Evolutionary conservation across 2,329 filamentous ascomycete genomes (phyloP), one percentile per base, ranked within the genome.

Genomic region (Diaporthe helianthi): DNA sequence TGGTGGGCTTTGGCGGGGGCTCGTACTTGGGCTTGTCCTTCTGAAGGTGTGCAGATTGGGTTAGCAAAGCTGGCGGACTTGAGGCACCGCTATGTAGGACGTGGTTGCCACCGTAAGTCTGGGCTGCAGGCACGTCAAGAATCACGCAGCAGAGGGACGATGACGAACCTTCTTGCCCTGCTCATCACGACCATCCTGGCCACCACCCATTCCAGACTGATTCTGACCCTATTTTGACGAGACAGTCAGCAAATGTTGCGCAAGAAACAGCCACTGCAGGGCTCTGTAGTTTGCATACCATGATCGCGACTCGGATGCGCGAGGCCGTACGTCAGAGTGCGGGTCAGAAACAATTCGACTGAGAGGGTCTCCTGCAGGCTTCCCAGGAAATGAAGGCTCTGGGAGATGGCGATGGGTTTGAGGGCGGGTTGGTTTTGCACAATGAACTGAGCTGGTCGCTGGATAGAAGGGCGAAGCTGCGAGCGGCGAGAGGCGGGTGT

Each of bases 21-120:
- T 99, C 96, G 86, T 99, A 99, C 92, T 97, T 98, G 79, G 96
- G 96, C 91, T 99, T 99, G 73, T 99, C 95, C 88, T 99, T 98
- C 95, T 97, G 77, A 9, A 36, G 75, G 71, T 46, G 31, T 54
- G 70, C 3, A 65, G 46, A n/a, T 19, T 36, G 52, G 44, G 66
- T 74, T 33, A 74, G 75, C 47, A 38, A 54, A 22, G 33, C 55
- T 44, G 44, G 52, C 46, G 22, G 26, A 13, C 13, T 68, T 24
- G 44, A 63, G 49, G 44, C 19, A 19, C 41, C 26, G 74, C 73
- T 65, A 67, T 41, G 63, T 31, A 22, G n/a, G 53, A 33, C 17
- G 26, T n/a, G 38, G 47, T 38, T 61, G 53, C 64, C 31, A 69
- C 15, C 19, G 53, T 24, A 36, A 49, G 51, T 13, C 12, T 65